These are phyloP conservation scores for Aureobasidium melanogenum DNA, from an alignment of 2,329 filamentous ascomycete species.

Conservation along the genomic window DNA sequence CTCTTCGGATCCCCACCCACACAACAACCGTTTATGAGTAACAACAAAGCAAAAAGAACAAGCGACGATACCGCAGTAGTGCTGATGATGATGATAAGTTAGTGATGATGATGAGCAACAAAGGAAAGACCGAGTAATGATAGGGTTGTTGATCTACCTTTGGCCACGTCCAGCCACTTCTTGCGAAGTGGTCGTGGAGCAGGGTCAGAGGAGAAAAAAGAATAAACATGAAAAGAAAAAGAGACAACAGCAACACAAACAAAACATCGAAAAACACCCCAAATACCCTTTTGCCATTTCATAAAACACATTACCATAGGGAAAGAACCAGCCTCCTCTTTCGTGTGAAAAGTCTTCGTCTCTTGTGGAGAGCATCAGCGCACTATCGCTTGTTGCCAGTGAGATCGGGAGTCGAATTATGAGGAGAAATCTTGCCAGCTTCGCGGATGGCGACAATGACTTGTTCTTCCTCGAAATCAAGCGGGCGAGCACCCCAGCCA, in stretches of 20 bases:
- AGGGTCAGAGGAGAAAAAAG: background rate
- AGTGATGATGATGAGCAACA: background rate
- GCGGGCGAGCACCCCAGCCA: slow-evolving; percentile 30
- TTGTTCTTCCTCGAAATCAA: slow-evolving; percentile 31
- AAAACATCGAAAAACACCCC: background rate
- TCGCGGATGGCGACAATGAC: slow-evolving; percentile 30
- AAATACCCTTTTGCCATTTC: background rate
- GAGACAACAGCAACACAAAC: background rate
- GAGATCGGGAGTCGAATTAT: background rate
- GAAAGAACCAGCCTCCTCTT: background rate
- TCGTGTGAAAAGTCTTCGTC: background rate
- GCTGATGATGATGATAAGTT: background rate
- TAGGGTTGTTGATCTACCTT: background rate
- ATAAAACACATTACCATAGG: slow-evolving; percentile 7
- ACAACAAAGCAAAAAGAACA: background rate
- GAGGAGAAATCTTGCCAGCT: slow-evolving; percentile 25
- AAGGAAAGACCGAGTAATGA: background rate
- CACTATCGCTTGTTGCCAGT: slow-evolving; percentile 3
- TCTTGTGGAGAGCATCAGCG: background rate
- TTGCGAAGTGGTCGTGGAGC: background rate
- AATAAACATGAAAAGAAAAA: slow-evolving; percentile 1
- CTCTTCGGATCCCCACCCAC: slow-evolving; percentile 6
- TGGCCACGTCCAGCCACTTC: background rate
- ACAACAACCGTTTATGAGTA: background rate
- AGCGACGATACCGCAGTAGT: background rate